Evolutionary conservation across 441 rosid species (phyloP), one percentile per base, ranked within the genome.

Genomic region (Pelargonium australe): DNA sequence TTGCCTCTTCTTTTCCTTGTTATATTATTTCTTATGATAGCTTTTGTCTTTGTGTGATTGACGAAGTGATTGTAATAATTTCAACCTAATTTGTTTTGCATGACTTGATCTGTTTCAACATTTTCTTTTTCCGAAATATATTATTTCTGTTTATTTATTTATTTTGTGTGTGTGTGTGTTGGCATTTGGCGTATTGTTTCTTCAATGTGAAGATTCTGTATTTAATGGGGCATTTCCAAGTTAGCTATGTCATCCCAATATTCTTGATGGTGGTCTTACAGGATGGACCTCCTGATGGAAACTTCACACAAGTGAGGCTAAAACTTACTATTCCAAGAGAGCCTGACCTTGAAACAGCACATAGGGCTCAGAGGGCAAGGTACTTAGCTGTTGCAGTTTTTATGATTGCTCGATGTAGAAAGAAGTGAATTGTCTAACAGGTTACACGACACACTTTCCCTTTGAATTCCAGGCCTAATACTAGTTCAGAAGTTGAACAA

Each of bases 271-370:
- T 83, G 78, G 70, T 75, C 40, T 71, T 75, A 80, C 83, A 90
- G 98, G 91, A 84, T 45, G 84, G 66, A 63, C 65, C 74, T 68
- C 47, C 73, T 51, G 91, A 84, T 66, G 81, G 68, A 81, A 79
- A 51, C 68, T 43, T 69, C 53, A 75, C 63, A 19, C 77, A 73
- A 61, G 65, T 77, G 67, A 88, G 72, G 76, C 78, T 86, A 70
- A 89, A 79, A 81, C 71, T 87, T 73, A 95, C 99, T 47, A 79
- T 95, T 81, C 97, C 99, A 20, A 88, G 90, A 47, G 97, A 89
- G 75, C 98, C 97, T 70, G 96, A 81, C 67, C 87, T 95, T 72
- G 97, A 85, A 79, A 95, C 99, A 72, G 83, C 95, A 13, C 80
- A 84, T 55, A 86, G 98, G 85, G 92, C 95, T 31, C 93, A 85